These are phyloP conservation scores for Amphibolis antarctica DNA, from an alignment of 106 monocot genomes.

Conservation along the genomic window DNA sequence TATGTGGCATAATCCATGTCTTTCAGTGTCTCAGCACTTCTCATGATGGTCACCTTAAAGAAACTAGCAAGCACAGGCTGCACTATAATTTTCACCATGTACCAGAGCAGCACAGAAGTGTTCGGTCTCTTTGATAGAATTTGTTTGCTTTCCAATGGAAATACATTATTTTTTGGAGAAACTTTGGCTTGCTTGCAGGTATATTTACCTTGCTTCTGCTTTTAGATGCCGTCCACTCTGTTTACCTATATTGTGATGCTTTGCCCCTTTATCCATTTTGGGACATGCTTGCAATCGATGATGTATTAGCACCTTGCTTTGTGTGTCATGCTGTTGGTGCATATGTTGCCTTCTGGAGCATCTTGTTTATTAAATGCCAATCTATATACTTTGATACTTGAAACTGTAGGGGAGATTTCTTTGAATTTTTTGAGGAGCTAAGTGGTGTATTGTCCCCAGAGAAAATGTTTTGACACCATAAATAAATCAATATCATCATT, in stretches of 20 bases:
- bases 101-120: constrained; percentile 98
- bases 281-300: not conserved
- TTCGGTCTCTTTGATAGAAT: constrained; percentile 99
- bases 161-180: constrained; percentile 96
- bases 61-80: constrained; percentile 96
- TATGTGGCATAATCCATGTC: constrained; percentile 3
- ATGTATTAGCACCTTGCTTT: no score
- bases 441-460: no score
- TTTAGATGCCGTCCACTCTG: not conserved
- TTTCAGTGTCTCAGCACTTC: constrained; percentile 86
- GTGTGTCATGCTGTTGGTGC: no score
- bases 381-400: no score
- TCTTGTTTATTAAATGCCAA: no score
- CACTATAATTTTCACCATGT: constrained; percentile 95
- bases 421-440: no score
- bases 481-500: no score
- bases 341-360: no score
- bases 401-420: no score
- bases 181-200: constrained; percentile 90
- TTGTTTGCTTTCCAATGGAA: constrained; percentile 98
- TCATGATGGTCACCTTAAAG: constrained; percentile 94
- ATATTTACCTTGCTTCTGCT: not conserved
- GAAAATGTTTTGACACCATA: no score
- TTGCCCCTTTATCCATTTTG: not conserved
- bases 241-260: not conserved